Evolutionary conservation across 2,329 filamentous ascomycete species (phyloP).

Genomic region (Aspergillus neotritici): DNA sequence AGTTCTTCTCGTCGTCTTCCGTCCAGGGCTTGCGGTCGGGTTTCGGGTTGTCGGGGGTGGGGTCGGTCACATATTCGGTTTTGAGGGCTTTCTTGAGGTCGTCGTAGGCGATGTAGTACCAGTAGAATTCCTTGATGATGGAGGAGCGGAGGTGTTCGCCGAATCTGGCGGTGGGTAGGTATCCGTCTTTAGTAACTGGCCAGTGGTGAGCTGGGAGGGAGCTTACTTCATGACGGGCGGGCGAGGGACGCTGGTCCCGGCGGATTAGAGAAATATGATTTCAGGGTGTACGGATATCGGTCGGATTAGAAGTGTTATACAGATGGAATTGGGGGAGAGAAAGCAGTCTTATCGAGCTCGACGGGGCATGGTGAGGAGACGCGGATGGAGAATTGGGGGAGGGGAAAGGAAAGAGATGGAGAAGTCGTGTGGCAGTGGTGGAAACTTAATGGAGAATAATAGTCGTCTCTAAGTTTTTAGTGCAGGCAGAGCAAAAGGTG

Average conservation of each 20-base stretch:
- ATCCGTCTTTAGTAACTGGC: constrained; percentile 17
- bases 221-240: constrained; percentile 19
- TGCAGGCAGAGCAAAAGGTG: no score
- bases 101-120: constrained; percentile 98
- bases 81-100: constrained; percentile 84
- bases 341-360: no score
- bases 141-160: constrained; percentile 94
- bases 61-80: constrained; percentile 56
- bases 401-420: no score
- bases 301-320: no score
- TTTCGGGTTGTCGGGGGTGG: constrained; percentile 42
- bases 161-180: constrained; percentile 53
- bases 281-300: no score
- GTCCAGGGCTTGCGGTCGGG: constrained; percentile 66
- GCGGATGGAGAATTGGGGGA: no score
- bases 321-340: no score
- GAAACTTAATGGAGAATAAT: no score
- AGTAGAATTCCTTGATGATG: constrained; percentile 93
- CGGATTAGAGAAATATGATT: background rate
- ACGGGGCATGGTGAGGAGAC: no score
- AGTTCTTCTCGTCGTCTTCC: constrained; percentile 84
- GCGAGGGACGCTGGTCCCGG: background rate
- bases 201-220: background rate
- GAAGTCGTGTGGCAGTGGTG: no score
- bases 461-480: no score